A percentile compares a stretch with the other conserved stretches of the same genome.
phyloP scores from a whole-genome alignment of 352 stramenopile species.

The Pythium angustatum region DNA sequence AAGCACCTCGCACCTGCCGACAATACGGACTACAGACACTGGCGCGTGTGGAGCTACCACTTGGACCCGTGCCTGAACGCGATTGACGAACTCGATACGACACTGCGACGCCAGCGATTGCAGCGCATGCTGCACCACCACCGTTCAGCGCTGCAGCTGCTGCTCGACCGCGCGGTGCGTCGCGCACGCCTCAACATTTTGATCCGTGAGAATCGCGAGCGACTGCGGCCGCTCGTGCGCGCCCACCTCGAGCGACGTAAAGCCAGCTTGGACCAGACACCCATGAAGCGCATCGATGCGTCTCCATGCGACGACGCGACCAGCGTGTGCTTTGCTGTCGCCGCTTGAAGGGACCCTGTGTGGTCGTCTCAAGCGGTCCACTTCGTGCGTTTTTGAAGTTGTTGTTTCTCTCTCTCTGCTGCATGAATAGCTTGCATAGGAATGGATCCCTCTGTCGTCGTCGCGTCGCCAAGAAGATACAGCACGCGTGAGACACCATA shows the following conservation, averaged over 20 bases:
- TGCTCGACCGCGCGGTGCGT: slow-evolving; percentile 31
- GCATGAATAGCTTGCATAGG: no score
- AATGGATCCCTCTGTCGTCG: no score
- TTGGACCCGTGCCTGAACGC: slow-evolving; percentile 29
- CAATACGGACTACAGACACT: slow-evolving; percentile 33
- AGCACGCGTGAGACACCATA: no score
- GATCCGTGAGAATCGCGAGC: slow-evolving; percentile 26
- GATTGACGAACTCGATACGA: slow-evolving; percentile 35
- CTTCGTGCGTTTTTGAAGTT: neutral
- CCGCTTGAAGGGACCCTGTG: neutral
- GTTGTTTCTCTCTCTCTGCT: no score
- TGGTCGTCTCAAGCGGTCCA: neutral
- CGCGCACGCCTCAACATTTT: slow-evolving; percentile 30
- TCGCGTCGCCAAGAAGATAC: no score
- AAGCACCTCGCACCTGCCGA: slow-evolving; percentile 42
- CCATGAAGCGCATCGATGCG: neutral
- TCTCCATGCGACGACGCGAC: neutral
- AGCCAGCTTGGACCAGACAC: neutral
- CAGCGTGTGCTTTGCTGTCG: neutral
- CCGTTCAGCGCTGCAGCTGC: slow-evolving; percentile 34
- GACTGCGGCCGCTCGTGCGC: slow-evolving; percentile 16
- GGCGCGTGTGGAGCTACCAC: slow-evolving; percentile 33
- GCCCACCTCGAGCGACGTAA: slow-evolving; percentile 22
- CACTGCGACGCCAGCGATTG: slow-evolving; percentile 37
- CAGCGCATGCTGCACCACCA: slow-evolving; percentile 37